Base-by-base conservation (phyloP, 164 flowering plant genomes). In the Tinospora cordifolia region DNA sequence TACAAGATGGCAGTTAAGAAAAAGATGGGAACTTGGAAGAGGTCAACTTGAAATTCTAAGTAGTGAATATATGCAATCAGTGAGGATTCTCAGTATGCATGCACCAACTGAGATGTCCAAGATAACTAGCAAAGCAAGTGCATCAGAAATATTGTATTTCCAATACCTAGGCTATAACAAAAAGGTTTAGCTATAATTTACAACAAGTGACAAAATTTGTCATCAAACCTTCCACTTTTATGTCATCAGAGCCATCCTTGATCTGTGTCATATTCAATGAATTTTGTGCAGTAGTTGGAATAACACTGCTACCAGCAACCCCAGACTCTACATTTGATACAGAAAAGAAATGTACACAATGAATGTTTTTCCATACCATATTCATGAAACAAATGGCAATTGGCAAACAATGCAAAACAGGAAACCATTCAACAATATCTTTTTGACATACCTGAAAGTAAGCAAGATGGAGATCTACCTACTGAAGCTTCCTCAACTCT, bases 211-310 rank as follows among this genome's bases (percentile, higher is more conserved):
- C 21, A 54, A 10, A 54, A 39, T 6, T 65, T 17, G 63, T 66
- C 49, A 39, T 27, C 69, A 63, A 49, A 83, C 92, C 95, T 84
- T 91, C 93, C 41, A 81, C 69, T 85, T 88, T 90, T 72, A 81
- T 39, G 39, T 66, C 69, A 73, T 80, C 83, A 63, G 36, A 60
- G 39, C 41, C 75, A 69, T 82, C 84, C 71, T 86, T 87, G 44
- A 74, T 65, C n/a, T 79, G 87, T 63, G 72, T 51, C 65, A 72
- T 22, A 65, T 75, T 80, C 26, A 90, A 80, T 70, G 83, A 79
- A 77, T 79, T 86, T 76, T 89, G 77, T 41, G 79, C 60, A 65
- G 75, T 77, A 73, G 77, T 59, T 15, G 60, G 41, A 46, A 78
- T 79, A 41, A 76, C 69, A 62, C 75, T 75, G 71, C 80, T 77